A percentile compares a stretch with the other conserved stretches of the same genome.
Conservation (phyloP, 495 filamentous ascomycete species). For the Hypoxylon crocopeplum region DNA sequence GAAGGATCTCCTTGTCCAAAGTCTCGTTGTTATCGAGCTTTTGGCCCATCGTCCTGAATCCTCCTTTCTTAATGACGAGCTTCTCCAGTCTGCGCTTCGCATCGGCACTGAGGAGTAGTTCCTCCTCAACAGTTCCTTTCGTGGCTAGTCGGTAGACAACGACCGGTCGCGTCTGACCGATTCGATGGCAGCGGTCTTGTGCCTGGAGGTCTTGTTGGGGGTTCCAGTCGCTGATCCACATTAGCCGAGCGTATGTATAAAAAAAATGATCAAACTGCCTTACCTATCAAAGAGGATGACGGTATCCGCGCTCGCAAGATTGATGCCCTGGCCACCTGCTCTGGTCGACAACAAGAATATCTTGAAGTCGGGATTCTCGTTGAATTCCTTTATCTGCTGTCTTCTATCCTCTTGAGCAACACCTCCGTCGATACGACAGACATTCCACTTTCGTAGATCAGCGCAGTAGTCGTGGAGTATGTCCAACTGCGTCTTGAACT, state of each 20-base stretch:
- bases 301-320: slow-evolving; percentile 95
- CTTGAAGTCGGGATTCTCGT: slow-evolving; percentile 69
- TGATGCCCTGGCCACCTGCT: slow-evolving; percentile 95
- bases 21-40: slow-evolving; percentile 58
- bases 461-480: slow-evolving; percentile 86
- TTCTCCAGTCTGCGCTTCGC: slow-evolving; percentile 94
- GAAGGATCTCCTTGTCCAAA: slow-evolving; percentile 64
- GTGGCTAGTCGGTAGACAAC: slow-evolving; percentile 96
- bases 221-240: slow-evolving; percentile 79
- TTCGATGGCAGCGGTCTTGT: slow-evolving; percentile 92
- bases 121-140: slow-evolving; percentile 90
- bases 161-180: slow-evolving; percentile 90
- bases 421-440: slow-evolving; percentile 92
- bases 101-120: slow-evolving; percentile 85
- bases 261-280: not conserved
- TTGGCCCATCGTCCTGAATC: slow-evolving; percentile 69
- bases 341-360: slow-evolving; percentile 89
- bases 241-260: not conserved
- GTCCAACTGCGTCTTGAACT: slow-evolving; percentile 94
- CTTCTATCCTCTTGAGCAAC: slow-evolving; percentile 82
- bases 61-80: slow-evolving; percentile 92
- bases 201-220: slow-evolving; percentile 97
- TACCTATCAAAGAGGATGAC: slow-evolving; percentile 89
- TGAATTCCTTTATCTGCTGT: slow-evolving; percentile 86
- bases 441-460: slow-evolving; percentile 72